Conservation (phyloP, 164 flowering plant species). For the Vitis labrusca region DNA sequence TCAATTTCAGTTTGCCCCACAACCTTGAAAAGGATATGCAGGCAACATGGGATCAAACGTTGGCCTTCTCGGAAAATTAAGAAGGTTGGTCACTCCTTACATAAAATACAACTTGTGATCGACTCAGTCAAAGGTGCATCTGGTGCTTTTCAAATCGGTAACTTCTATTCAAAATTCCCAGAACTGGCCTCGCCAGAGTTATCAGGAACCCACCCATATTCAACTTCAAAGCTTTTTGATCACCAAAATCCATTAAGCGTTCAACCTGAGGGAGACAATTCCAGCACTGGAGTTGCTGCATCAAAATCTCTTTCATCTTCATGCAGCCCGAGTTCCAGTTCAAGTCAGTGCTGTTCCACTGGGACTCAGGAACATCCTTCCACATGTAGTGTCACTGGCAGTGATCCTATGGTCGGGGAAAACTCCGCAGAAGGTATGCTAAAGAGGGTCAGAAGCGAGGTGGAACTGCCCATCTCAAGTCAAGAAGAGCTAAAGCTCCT, state of each 20-base stretch:
- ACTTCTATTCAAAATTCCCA: slow-evolving; percentile 38
- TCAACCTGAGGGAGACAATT: slow-evolving; percentile 13
- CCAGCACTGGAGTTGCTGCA: slow-evolving; percentile 2
- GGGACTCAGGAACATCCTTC: slow-evolving; percentile 21
- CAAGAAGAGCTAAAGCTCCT: slow-evolving; percentile 13
- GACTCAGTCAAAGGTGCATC: slow-evolving; percentile 47
- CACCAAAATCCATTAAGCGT: neutral
- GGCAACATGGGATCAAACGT: slow-evolving; percentile 46
- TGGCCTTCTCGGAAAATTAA: slow-evolving; percentile 59
- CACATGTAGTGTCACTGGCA: neutral
- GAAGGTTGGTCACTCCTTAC: slow-evolving; percentile 51
- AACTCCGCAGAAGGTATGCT: slow-evolving; percentile 10
- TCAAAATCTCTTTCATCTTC: slow-evolving; percentile 38
- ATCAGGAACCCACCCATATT: slow-evolving; percentile 9
- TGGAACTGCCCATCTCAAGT: slow-evolving; percentile 16
- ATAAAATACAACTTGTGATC: slow-evolving; percentile 44
- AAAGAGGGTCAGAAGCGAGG: slow-evolving; percentile 33
- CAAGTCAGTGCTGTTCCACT: slow-evolving; percentile 37
- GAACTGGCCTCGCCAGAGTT: slow-evolving; percentile 32
- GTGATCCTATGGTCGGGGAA: slow-evolving; percentile 17
- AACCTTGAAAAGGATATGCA: slow-evolving; percentile 49
- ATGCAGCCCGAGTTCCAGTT: slow-evolving; percentile 36
- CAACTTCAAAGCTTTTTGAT: slow-evolving; percentile 6
- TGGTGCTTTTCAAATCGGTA: slow-evolving; percentile 33
- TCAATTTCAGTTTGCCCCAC: slow-evolving; percentile 46